Percentiles rank a stretch among this genome's conserved stretches.
Evolutionary conservation across 192 early-diverging fungal species (phyloP).

Genomic region (Ambispora gerdemannii): DNA sequence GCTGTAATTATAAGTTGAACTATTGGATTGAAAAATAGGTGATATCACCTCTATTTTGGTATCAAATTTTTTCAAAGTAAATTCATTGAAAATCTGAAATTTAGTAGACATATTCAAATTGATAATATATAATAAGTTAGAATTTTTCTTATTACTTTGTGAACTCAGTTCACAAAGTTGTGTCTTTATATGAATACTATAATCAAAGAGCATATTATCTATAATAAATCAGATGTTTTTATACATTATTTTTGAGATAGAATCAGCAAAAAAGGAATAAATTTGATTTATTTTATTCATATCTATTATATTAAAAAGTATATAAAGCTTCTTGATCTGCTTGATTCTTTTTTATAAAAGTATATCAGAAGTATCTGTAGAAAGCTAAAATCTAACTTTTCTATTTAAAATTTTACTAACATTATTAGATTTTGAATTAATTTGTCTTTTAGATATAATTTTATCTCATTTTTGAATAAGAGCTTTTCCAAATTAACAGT

Average conservation of each 20-base stretch:
- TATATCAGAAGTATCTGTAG: too few relatives aligned
- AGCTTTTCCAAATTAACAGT: conserved; percentile 2
- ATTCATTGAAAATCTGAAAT: background rate
- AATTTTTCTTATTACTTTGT: too few relatives aligned
- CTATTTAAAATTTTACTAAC: too few relatives aligned
- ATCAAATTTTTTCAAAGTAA: background rate
- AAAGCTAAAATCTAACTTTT: too few relatives aligned
- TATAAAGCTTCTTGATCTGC: conserved; percentile 12
- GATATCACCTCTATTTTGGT: background rate
- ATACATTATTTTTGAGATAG: conserved; percentile 14
- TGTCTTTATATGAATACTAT: conserved; percentile 10
- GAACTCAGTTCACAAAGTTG: background rate
- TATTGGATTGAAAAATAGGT: too few relatives aligned
- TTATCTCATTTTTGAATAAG: background rate
- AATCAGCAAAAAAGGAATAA: background rate
- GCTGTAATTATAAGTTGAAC: background rate
- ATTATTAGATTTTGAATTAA: too few relatives aligned
- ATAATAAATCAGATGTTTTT: background rate
- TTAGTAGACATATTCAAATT: too few relatives aligned
- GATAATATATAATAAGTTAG: too few relatives aligned
- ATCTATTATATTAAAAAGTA: conserved; percentile 2
- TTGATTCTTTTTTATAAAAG: too few relatives aligned
- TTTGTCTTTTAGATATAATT: conserved; percentile 17
- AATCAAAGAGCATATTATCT: background rate
- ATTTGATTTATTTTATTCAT: conserved; percentile 1